These are phyloP conservation scores for Cladosporium austrohemisphaericum DNA, from an alignment of 2,329 filamentous ascomycete genomes.

Conservation along the genomic window DNA sequence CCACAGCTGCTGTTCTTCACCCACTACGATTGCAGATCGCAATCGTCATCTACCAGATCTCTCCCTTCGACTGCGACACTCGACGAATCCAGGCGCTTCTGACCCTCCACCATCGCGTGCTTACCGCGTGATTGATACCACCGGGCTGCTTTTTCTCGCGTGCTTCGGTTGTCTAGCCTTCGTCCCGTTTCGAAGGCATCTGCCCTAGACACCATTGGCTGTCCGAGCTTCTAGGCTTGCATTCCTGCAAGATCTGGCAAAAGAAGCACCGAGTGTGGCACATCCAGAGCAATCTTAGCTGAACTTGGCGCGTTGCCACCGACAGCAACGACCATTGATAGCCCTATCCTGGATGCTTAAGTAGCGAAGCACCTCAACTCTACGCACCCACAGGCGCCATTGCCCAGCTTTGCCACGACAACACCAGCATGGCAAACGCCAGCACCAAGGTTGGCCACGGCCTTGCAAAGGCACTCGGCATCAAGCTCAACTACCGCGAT, in stretches of 20 bases:
- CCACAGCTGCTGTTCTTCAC: too few relatives aligned
- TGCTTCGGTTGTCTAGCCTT: slow-evolving; percentile 1
- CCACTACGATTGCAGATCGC: slow-evolving; percentile 1
- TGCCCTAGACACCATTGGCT: not conserved
- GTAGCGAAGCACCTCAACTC: slow-evolving; percentile 2
- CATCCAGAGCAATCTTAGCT: slow-evolving; percentile 14
- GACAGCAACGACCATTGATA: not conserved
- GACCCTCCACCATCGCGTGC: slow-evolving; percentile 10
- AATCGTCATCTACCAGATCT: not conserved
- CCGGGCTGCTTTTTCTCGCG: slow-evolving; percentile 4
- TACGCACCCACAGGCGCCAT: not conserved
- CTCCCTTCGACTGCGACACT: not conserved
- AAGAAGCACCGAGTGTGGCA: slow-evolving; percentile 3
- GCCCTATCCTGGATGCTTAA: not conserved
- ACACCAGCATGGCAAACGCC: slow-evolving; percentile 29
- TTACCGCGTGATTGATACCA: slow-evolving; percentile 2
- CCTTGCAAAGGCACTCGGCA: slow-evolving; percentile 75
- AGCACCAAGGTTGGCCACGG: slow-evolving; percentile 63
- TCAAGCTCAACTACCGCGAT: slow-evolving; percentile 71
- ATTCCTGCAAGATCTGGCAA: slow-evolving; percentile 5
- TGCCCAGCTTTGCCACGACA: slow-evolving; percentile 9
- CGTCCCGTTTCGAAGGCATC: not conserved
- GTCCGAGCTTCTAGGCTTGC: not conserved
- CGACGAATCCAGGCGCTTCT: not conserved
- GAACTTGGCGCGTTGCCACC: slow-evolving; percentile 7